Conservation (phyloP, 441 rosid genomes). For the Sinapis alba region DNA sequence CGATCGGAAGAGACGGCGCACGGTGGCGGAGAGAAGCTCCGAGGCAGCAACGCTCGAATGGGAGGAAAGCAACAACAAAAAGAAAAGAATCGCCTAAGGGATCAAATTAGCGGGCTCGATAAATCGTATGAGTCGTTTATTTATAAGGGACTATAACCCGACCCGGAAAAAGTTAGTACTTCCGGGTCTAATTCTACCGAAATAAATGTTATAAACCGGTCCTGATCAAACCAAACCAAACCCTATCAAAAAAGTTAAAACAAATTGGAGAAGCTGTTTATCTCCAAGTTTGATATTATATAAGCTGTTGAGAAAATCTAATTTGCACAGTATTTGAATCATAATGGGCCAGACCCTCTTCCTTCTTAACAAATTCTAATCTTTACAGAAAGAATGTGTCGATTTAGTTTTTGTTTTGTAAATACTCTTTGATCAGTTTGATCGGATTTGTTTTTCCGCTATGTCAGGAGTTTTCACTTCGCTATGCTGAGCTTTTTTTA, state of each 20-base stretch:
- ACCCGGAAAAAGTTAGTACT: background rate
- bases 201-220: background rate
- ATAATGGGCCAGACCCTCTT: too few relatives aligned
- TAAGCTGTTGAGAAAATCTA: too few relatives aligned
- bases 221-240: background rate
- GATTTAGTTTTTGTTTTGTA: too few relatives aligned
- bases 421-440: too few relatives aligned
- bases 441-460: too few relatives aligned
- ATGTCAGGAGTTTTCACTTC: too few relatives aligned
- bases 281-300: background rate
- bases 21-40: background rate
- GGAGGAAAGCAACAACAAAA: background rate
- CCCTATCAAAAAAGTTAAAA: background rate
- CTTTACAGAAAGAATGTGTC: too few relatives aligned
- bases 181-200: background rate
- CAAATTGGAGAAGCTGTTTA: background rate
- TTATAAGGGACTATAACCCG: background rate
- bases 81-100: background rate
- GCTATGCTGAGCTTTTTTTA: too few relatives aligned
- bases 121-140: background rate
- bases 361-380: too few relatives aligned
- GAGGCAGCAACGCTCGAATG: background rate
- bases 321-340: too few relatives aligned
- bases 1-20: background rate
- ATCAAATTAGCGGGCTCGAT: slow-evolving; percentile 1